Percentiles rank a stretch among this genome's conserved stretches.
Conservation (phyloP, 2,329 filamentous ascomycete species). For the Ascomycota sp. region DNA sequence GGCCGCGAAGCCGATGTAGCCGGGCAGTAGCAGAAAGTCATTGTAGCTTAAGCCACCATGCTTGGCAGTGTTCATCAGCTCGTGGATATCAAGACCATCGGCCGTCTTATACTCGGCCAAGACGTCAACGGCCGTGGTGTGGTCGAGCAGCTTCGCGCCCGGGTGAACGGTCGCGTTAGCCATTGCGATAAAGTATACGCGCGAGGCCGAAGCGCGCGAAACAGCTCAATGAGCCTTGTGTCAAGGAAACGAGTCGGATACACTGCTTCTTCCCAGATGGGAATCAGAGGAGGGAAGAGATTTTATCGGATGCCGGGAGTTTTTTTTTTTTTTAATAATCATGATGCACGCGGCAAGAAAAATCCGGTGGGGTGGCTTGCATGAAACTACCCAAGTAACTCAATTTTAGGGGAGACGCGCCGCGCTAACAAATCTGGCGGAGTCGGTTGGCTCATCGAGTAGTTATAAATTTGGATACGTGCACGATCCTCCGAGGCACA, state of each 20-base stretch:
- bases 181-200: slow-evolving; percentile 27
- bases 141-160: slow-evolving; percentile 42
- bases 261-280: slow-evolving; percentile 28
- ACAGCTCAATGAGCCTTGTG: background rate
- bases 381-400: too few species aligned
- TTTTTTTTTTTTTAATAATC: background rate
- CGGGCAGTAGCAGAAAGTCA: slow-evolving; percentile 88
- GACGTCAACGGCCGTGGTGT: slow-evolving; percentile 52
- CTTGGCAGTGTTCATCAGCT: slow-evolving; percentile 74
- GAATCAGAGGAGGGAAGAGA: slow-evolving; percentile 11
- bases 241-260: slow-evolving; percentile 9
- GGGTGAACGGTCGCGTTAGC: slow-evolving; percentile 32
- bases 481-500: too few species aligned
- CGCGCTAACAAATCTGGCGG: too few species aligned
- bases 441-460: background rate
- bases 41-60: slow-evolving; percentile 95
- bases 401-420: too few species aligned
- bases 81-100: slow-evolving; percentile 73
- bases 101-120: slow-evolving; percentile 57
- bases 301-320: background rate
- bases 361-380: too few species aligned
- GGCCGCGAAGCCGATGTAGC: slow-evolving; percentile 94
- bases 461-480: too few species aligned
- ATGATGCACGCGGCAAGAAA: background rate
- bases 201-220: slow-evolving; percentile 18